These are phyloP conservation scores for Pulicaria dysenterica DNA, from an alignment of 129 eudicot genomes.

Conservation along the genomic window DNA sequence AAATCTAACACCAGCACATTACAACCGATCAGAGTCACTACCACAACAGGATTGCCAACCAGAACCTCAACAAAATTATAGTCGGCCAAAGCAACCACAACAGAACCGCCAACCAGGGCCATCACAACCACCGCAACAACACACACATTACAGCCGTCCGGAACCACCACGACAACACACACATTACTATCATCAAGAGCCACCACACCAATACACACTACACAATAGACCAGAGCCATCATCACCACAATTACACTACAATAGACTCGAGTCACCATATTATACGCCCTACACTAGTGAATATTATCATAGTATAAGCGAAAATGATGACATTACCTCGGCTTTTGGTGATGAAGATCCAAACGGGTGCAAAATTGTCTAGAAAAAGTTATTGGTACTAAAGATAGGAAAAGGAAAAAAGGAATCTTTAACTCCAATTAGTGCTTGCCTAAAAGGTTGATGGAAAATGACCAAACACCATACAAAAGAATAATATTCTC, in stretches of 20 bases:
- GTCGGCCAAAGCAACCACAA: slow-evolving; percentile 30
- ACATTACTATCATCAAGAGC: slow-evolving; percentile 39
- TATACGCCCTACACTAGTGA: slow-evolving; percentile 41
- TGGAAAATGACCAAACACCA: slow-evolving; percentile 36
- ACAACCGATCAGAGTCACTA: slow-evolving; percentile 14
- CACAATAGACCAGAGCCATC: slow-evolving; percentile 38
- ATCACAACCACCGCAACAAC: slow-evolving; percentile 36
- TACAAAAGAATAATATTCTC: slow-evolving; percentile 29
- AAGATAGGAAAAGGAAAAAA: not conserved
- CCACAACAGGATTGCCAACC: not conserved
- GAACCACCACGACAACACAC: slow-evolving; percentile 36
- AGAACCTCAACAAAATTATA: not conserved
- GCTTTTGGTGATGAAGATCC: slow-evolving; percentile 89
- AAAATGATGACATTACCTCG: slow-evolving; percentile 57
- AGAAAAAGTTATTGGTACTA: slow-evolving; percentile 16
- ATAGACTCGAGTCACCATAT: slow-evolving; percentile 37
- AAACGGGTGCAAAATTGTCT: slow-evolving; percentile 79
- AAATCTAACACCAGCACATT: slow-evolving; percentile 6
- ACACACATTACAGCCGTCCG: slow-evolving; percentile 29
- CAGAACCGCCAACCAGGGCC: slow-evolving; percentile 30
- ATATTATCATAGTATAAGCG: slow-evolving; percentile 33
- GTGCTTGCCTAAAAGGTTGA: not conserved
- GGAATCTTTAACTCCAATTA: slow-evolving; percentile 32
- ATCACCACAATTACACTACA: slow-evolving; percentile 28
- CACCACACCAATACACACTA: slow-evolving; percentile 37